Percentiles rank a stretch among this genome's conserved stretches.
Evolutionary conservation across 805 yeast species (phyloP).

Genomic region (Zygotorulaspora florentina): DNA sequence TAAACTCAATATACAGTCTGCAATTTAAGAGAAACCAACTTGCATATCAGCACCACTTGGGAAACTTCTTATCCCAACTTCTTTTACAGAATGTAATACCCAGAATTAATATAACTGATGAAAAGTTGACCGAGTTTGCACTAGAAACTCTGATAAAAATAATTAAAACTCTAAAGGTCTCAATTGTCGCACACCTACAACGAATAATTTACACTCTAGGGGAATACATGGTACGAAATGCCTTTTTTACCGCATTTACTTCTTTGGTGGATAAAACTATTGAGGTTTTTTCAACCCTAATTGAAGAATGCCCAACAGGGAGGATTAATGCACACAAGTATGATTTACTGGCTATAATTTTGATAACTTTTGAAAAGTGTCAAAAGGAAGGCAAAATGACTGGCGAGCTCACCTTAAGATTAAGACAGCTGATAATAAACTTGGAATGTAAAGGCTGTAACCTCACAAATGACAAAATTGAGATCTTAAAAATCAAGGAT

Average conservation of each 20-base stretch:
- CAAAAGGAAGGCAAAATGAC: slow-evolving; percentile 23
- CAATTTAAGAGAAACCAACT: slow-evolving; percentile 11
- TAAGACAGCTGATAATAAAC: slow-evolving; percentile 1
- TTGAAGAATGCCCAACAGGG: slow-evolving; percentile 16
- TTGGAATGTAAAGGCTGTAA: slow-evolving; percentile 16
- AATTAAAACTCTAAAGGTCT: slow-evolving; percentile 7
- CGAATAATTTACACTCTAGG: slow-evolving; percentile 29
- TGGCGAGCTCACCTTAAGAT: neutral
- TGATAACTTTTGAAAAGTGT: slow-evolving; percentile 25
- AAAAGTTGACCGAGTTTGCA: slow-evolving; percentile 15
- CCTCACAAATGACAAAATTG: slow-evolving; percentile 9
- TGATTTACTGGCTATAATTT: slow-evolving; percentile 23
- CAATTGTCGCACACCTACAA: slow-evolving; percentile 19
- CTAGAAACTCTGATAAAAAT: slow-evolving; percentile 7
- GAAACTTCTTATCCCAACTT: slow-evolving; percentile 23
- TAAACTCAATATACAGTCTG: slow-evolving; percentile 18
- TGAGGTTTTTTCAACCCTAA: slow-evolving; percentile 8
- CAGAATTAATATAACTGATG: slow-evolving; percentile 22
- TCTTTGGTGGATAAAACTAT: slow-evolving; percentile 16
- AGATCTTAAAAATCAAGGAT: slow-evolving; percentile 3
- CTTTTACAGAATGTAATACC: slow-evolving; percentile 29
- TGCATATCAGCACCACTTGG: slow-evolving; percentile 10
- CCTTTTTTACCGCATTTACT: slow-evolving; percentile 24
- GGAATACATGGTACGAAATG: slow-evolving; percentile 27
- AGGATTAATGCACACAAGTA: slow-evolving; percentile 24